Base-by-base conservation (phyloP, 192 early-diverging fungal species). In the Backusella morwellensis region DNA sequence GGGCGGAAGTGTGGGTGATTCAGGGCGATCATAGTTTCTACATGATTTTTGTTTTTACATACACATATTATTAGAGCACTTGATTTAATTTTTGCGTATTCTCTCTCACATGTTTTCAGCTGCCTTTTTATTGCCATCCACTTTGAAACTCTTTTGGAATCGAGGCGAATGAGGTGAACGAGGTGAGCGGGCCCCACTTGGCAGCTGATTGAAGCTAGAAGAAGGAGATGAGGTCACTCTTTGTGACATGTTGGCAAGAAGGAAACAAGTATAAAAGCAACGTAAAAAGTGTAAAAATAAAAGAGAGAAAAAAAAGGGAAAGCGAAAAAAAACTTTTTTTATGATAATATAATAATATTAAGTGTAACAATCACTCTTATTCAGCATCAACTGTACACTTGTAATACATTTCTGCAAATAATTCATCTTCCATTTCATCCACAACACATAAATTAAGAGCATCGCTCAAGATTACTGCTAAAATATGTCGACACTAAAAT, bases 1-100 rank as follows among this genome's bases (percentile, higher is more conserved):
- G 1, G 41, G 52, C 0, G 77, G 77, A 26, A 78, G 41, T 11
- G 77, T 78, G 21, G 77, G 77, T 35, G 77, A 78, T 47, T 78
- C 77, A 12, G 77, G 77, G 66, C 77, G 70, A 66, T 78, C 70
- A 70, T 44, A 35, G 52, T 35, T 42, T 36, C 50, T 52, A 42
- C 35, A 52, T 72, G 14, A 41, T 32, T 72, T 42, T 32, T 32
- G 32, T 32, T 32, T 32, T 32, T 32, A 32, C 2, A 32, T 32
- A 32, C 26, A 19, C 41, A 35, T 19, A 69, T 40, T 40, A 40
- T 32, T 32, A 32, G 29, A 40, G 38, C 38, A 40, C 9, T 5
- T 67, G 2, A 26, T 32, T 32, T 32, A 32, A 1, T 32, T 32
- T 32, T 32, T 32, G 32, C 32, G 15, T 50, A n/a, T n/a, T 50